Base-by-base conservation (phyloP, 352 stramenopile genomes). In the Discostella stelligera region DNA sequence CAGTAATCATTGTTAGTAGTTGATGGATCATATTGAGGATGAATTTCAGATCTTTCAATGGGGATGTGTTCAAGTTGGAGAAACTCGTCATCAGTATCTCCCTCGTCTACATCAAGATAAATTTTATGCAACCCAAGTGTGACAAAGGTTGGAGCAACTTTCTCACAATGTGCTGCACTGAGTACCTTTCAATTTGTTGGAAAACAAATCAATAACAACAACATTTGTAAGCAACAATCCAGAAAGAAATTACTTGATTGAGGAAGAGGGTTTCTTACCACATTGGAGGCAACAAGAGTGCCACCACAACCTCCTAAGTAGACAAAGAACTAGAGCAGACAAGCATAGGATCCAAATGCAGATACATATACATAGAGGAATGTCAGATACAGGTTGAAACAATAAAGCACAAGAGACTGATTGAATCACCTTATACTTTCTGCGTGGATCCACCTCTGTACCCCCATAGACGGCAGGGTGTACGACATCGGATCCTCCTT, bases 71-170 rank as follows among this genome's bases (percentile, higher is more conserved):
- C 48, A 55, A 55, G 8, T 9, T 55, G 16, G 14, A 27, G 6
- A 55, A 55, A 55, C 4, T 55, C 48, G 8, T 20, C 48, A 21
- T 14, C 48, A 21, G n/a, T 20, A 1, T 55, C 48, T 2, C 13
- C 46, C 1, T 16, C 13, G 5, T 32, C 27, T 20, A 4, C 9
- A 20, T 55, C 48, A 18, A 55, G 48, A 20, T 5, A 3, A 10
- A 21, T 55, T 20, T 55, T 55, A 20, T 55, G 48, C 48, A 55
- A 27, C 48, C 48, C 48, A 23, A 55, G 48, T 20, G 8, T 55
- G 48, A 55, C 48, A 55, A 52, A 52, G 10, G 10, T 23, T 20
- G 13, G 46, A 20, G 46, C 46, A 20, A 4, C 2, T 52, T 20
- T 52, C n/a, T 52, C 46, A 20, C 46, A 52, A 20, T 52, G 46